Conservation (phyloP, 345 rosid species). For the Pistacia integerrima region DNA sequence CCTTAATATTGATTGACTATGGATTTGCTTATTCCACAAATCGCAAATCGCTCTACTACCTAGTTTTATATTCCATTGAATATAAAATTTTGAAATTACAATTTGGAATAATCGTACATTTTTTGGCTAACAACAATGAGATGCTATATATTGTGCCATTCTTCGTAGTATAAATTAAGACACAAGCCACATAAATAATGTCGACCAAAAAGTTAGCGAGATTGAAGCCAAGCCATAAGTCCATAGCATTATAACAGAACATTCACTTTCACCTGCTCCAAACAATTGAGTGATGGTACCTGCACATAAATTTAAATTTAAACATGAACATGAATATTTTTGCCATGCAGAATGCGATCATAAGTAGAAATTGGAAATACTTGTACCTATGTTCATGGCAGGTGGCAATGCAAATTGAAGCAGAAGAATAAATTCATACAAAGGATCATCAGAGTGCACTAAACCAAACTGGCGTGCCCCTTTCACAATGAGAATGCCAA, state of each 20-base stretch:
- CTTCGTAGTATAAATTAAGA: constrained; percentile 19
- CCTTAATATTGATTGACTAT: neutral
- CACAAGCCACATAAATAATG: constrained; percentile 68
- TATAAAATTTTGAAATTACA: neutral
- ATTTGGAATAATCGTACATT: too few species aligned
- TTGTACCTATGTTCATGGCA: constrained; percentile 51
- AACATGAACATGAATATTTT: neutral
- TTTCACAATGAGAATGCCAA: constrained; percentile 50
- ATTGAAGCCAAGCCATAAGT: constrained; percentile 61
- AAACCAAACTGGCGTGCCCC: constrained; percentile 51
- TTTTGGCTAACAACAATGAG: too few species aligned
- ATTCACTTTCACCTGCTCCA: constrained; percentile 65
- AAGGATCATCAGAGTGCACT: constrained; percentile 56
- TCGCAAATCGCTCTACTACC: neutral
- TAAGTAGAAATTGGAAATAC: neutral
- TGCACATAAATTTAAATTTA: constrained; percentile 10
- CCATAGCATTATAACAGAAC: constrained; percentile 72
- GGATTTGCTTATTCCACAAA: neutral
- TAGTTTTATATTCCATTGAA: neutral
- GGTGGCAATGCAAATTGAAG: constrained; percentile 77
- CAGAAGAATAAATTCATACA: constrained; percentile 65
- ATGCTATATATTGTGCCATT: neutral
- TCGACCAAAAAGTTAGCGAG: constrained; percentile 69
- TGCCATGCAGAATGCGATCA: too few species aligned
- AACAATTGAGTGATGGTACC: constrained; percentile 70